Evolutionary conservation across 2,329 filamentous ascomycete genomes (phyloP).

Genomic region (Trichophyton mentagrophytes): DNA sequence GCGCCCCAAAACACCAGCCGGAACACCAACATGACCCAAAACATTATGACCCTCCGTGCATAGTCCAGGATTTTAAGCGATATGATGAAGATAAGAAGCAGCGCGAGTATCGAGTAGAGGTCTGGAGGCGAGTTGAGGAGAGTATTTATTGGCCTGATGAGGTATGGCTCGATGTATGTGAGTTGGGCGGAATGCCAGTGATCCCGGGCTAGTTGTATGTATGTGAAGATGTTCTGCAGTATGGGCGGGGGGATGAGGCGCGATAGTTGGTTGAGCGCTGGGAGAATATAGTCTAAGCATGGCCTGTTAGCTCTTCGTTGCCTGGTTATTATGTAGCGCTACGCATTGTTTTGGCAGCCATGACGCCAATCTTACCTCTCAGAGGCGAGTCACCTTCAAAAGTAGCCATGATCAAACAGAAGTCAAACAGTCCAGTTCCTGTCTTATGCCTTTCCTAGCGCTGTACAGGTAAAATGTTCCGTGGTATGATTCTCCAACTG

Average conservation of each 20-base stretch:
- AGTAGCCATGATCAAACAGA: not conserved
- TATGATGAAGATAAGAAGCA: conserved; percentile 51
- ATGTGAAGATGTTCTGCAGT: conserved; percentile 16
- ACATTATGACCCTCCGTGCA: conserved; percentile 59
- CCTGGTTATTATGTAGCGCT: too few relatives aligned
- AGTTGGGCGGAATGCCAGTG: not conserved
- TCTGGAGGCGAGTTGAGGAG: conserved; percentile 26
- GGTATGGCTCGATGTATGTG: conserved; percentile 36
- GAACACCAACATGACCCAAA: conserved; percentile 58
- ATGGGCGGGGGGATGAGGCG: conserved; percentile 14
- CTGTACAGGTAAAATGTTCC: not conserved
- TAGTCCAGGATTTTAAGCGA: conserved; percentile 53
- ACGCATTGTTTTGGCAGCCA: too few relatives aligned
- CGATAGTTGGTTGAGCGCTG: conserved; percentile 12
- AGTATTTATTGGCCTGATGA: conserved; percentile 29
- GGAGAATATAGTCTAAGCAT: conserved; percentile 14
- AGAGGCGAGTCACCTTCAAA: conserved; percentile 11
- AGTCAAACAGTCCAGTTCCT: not conserved
- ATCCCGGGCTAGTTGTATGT: conserved; percentile 13
- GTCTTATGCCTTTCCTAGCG: not conserved
- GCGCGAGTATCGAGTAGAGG: conserved; percentile 30
- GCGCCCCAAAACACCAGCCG: conserved; percentile 52
- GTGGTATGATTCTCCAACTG: not conserved
- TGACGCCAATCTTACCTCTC: not conserved
- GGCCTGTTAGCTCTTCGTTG: conserved; percentile 3